These are phyloP conservation scores for Kockiozyma suomiensis DNA, from an alignment of 805 yeast genomes.

Conservation along the genomic window DNA sequence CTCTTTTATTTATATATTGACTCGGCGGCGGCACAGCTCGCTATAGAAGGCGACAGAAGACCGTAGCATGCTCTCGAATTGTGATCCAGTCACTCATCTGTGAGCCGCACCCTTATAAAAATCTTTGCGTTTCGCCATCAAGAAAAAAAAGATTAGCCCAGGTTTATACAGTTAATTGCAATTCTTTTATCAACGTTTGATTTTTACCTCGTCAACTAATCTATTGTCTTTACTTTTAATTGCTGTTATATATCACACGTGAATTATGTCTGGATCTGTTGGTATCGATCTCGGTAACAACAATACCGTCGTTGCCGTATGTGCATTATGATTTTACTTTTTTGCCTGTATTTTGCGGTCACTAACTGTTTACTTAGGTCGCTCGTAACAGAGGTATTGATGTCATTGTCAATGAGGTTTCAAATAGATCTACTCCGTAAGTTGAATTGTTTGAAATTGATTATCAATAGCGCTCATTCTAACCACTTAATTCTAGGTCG, in stretches of 20 bases:
- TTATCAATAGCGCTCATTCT: background rate
- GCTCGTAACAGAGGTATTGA: conserved; percentile 99
- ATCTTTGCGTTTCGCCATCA: background rate
- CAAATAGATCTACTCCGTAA: conserved; percentile 93
- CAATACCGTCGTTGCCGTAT: conserved; percentile 83
- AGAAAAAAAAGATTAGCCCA: no score
- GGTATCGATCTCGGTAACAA: conserved; percentile 98
- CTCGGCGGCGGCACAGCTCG: background rate
- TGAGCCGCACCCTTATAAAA: background rate
- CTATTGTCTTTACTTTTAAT: no score
- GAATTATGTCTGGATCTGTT: conserved; percentile 31
- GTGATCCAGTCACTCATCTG: background rate
- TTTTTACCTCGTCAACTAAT: background rate
- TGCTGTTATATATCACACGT: background rate
- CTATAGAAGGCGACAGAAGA: conserved; percentile 7
- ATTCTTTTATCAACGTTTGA: no score
- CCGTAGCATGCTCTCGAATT: background rate
- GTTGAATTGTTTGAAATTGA: conserved; percentile 35
- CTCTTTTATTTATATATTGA: no score
- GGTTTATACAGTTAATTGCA: no score
- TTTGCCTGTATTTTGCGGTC: background rate
- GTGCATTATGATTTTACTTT: conserved; percentile 4
- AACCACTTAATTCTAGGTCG: conserved; percentile 40
- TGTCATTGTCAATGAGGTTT: conserved; percentile 96
- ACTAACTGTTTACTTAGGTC: conserved; percentile 43